phyloP scores from a whole-genome alignment of 108 stramenopile genomes.

The Heterococcus sp. region DNA sequence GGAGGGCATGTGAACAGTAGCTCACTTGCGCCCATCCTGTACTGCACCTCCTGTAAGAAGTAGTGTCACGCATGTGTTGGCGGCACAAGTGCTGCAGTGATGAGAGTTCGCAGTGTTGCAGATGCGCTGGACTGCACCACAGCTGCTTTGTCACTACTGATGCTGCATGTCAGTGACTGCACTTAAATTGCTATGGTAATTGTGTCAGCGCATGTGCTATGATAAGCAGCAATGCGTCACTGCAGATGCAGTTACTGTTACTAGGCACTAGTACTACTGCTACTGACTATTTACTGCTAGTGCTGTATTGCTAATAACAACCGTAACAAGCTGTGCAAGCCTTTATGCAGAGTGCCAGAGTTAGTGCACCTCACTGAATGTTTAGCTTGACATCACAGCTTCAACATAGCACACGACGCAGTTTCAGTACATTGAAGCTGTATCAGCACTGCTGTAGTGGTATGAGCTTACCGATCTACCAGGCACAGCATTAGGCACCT shows the following conservation, averaged over 20 bases:
- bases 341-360: too few species aligned
- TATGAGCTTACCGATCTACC: slow-evolving; percentile 7
- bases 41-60: slow-evolving; percentile 35
- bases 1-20: slow-evolving; percentile 52
- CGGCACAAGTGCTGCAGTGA: neutral
- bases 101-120: neutral
- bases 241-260: neutral
- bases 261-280: too few species aligned
- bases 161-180: neutral
- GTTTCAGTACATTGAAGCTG: neutral
- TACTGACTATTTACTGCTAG: too few species aligned
- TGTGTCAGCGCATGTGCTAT: neutral
- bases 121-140: neutral
- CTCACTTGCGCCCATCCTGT: slow-evolving; percentile 47
- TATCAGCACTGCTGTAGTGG: neutral
- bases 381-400: neutral
- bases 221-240: neutral
- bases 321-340: too few species aligned
- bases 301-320: neutral
- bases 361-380: too few species aligned
- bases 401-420: neutral
- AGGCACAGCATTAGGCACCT: slow-evolving; percentile 48
- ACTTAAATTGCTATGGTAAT: neutral
- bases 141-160: neutral
- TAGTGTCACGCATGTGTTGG: too few species aligned